Percentiles rank a stretch among this genome's conserved stretches.
phyloP scores from a whole-genome alignment of 805 yeast genomes.

The Candida odintsovae region DNA sequence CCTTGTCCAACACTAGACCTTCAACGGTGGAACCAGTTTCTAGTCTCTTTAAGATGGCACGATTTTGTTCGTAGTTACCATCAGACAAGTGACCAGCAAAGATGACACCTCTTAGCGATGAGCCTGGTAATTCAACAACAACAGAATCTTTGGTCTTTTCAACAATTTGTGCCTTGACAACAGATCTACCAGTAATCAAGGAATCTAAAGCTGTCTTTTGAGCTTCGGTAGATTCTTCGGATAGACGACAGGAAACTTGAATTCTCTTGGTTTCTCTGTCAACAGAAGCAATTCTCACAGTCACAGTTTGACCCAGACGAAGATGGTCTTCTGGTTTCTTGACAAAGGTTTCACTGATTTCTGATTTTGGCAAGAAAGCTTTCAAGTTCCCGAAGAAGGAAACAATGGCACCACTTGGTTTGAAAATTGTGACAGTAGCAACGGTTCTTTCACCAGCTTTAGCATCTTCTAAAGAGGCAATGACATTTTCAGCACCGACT shows the following conservation, averaged over 20 bases:
- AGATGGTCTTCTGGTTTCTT: slow-evolving; percentile 71
- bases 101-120: slow-evolving; percentile 61
- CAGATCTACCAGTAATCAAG: slow-evolving; percentile 54
- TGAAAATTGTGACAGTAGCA: slow-evolving; percentile 70
- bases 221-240: slow-evolving; percentile 41
- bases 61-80: slow-evolving; percentile 65
- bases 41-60: slow-evolving; percentile 57
- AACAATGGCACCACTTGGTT: slow-evolving; percentile 74
- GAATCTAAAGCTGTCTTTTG: slow-evolving; percentile 43
- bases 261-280: slow-evolving; percentile 49
- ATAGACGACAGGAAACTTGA: slow-evolving; percentile 68
- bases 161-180: slow-evolving; percentile 53
- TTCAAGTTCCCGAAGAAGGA: slow-evolving; percentile 73
- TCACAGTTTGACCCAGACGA: slow-evolving; percentile 77
- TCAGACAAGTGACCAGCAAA: slow-evolving; percentile 73
- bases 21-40: slow-evolving; percentile 55
- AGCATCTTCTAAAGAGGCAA: slow-evolving; percentile 45
- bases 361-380: slow-evolving; percentile 82
- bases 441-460: slow-evolving; percentile 49
- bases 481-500: slow-evolving; percentile 43
- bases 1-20: slow-evolving; percentile 65
- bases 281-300: slow-evolving; percentile 57
- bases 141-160: slow-evolving; percentile 75
- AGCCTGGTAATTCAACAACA: slow-evolving; percentile 48
- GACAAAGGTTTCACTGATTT: slow-evolving; percentile 86